Percentiles rank a stretch among this genome's conserved stretches.
phyloP scores from a whole-genome alignment of 805 yeast genomes.

The Cyberlindnera galapagoensis region DNA sequence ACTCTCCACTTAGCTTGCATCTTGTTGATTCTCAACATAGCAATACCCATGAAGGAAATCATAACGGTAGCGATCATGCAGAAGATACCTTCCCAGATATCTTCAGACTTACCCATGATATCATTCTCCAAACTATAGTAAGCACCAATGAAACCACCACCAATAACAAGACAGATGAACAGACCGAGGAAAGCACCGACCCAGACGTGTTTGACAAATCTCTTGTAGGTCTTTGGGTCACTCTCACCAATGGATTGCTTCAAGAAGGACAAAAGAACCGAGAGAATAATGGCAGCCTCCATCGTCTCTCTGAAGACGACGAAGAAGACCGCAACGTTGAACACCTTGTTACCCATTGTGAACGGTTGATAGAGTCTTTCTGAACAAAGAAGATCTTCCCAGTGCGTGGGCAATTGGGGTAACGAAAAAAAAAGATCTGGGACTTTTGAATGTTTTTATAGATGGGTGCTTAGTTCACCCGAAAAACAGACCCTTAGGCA shows the following conservation, averaged over 20 bases:
- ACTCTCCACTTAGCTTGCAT: slow-evolving; percentile 97
- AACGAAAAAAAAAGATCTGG: too few species aligned
- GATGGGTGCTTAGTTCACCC: too few species aligned
- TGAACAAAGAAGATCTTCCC: slow-evolving; percentile 1
- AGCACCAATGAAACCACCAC: slow-evolving; percentile 92
- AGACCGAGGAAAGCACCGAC: slow-evolving; percentile 70
- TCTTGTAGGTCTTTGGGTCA: slow-evolving; percentile 50
- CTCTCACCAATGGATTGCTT: slow-evolving; percentile 72
- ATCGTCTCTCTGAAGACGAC: slow-evolving; percentile 89
- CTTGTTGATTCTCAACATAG: slow-evolving; percentile 92
- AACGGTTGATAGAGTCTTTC: neutral
- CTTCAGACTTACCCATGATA: slow-evolving; percentile 84
- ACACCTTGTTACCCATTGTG: slow-evolving; percentile 14
- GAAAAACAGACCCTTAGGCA: too few species aligned
- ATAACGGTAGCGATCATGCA: slow-evolving; percentile 84
- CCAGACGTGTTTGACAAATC: slow-evolving; percentile 80
- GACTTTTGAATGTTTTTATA: too few species aligned
- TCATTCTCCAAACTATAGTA: slow-evolving; percentile 77
- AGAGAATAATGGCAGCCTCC: slow-evolving; percentile 88
- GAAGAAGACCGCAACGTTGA: slow-evolving; percentile 59
- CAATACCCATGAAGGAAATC: slow-evolving; percentile 92
- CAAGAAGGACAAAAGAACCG: slow-evolving; percentile 85
- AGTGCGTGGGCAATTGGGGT: neutral
- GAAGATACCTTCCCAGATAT: slow-evolving; percentile 95
- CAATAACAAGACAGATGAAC: slow-evolving; percentile 71